Percentiles rank a stretch among this genome's conserved stretches.
Conservation (phyloP, 1,139 yeast species). For the Candida freyschussii region DNA sequence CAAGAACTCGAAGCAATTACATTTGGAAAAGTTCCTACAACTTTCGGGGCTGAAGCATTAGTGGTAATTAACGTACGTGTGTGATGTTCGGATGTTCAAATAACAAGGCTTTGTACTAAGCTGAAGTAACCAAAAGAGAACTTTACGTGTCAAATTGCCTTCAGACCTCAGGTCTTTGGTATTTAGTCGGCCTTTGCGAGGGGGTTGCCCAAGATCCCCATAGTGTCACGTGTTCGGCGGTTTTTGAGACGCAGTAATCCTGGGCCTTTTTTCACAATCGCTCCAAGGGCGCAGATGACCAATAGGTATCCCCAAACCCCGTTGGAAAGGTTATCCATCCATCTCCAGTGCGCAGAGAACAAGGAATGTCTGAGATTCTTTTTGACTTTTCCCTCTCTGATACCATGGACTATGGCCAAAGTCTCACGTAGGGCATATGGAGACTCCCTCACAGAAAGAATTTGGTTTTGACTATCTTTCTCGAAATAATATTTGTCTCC, state of each 20-base stretch:
- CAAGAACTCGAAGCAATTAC: too few relatives aligned
- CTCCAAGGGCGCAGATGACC: conserved; percentile 3
- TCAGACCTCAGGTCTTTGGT: too few relatives aligned
- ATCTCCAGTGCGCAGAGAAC: conserved; percentile 34
- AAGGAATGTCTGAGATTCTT: conserved; percentile 41
- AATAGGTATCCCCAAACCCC: conserved; percentile 43
- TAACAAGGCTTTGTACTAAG: too few relatives aligned
- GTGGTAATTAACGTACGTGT: too few relatives aligned
- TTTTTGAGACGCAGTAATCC: background rate
- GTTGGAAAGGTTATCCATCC: conserved; percentile 43
- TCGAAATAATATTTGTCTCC: conserved; percentile 33
- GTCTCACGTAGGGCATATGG: conserved; percentile 10
- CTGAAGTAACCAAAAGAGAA: too few relatives aligned
- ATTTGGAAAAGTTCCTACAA: too few relatives aligned
- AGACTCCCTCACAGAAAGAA: conserved; percentile 7
- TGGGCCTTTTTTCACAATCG: conserved; percentile 5
- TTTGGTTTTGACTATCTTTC: conserved; percentile 28
- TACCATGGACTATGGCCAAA: conserved; percentile 6
- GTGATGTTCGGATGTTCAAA: too few relatives aligned
- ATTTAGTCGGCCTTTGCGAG: conserved; percentile 14
- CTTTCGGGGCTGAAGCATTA: too few relatives aligned
- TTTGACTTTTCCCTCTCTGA: conserved; percentile 5
- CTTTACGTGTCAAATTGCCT: too few relatives aligned
- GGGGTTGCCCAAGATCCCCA: conserved; percentile 20
- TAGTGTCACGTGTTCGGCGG: conserved; percentile 3